Conservation (phyloP, 805 yeast genomes). For the Zygosaccharomyces rouxii region DNA sequence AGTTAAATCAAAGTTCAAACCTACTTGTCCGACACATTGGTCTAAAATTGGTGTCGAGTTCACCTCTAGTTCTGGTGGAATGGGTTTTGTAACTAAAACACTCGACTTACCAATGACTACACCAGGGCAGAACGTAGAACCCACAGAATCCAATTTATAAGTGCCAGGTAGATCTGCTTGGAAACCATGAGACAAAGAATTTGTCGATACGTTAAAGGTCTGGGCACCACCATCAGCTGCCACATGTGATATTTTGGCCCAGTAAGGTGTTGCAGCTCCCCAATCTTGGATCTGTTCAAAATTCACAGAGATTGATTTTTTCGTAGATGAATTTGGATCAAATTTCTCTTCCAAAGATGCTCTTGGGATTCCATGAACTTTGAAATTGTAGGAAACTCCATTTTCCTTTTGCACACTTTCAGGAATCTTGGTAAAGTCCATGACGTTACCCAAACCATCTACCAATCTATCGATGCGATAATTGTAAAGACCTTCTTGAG, state of each 20-base stretch:
- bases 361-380: conserved; percentile 53
- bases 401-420: conserved; percentile 29
- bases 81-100: conserved; percentile 53
- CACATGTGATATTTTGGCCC: conserved; percentile 33
- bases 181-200: conserved; percentile 33
- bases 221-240: conserved; percentile 27
- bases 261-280: conserved; percentile 34
- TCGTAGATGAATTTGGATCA: conserved; percentile 37
- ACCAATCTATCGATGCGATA: conserved; percentile 54
- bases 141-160: conserved; percentile 51
- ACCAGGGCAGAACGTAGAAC: conserved; percentile 65
- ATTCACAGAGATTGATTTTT: conserved; percentile 35
- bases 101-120: conserved; percentile 51
- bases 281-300: conserved; percentile 30
- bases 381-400: conserved; percentile 43
- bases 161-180: conserved; percentile 57
- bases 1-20: conserved; percentile 65
- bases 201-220: conserved; percentile 25
- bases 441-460: conserved; percentile 63
- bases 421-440: conserved; percentile 39
- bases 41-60: conserved; percentile 57
- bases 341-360: conserved; percentile 43
- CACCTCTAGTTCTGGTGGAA: conserved; percentile 46
- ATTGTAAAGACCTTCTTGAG: conserved; percentile 48
- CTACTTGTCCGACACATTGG: conserved; percentile 89